Base-by-base conservation (phyloP, 2,329 filamentous ascomycete species). In the Botrytis pseudocinerea region DNA sequence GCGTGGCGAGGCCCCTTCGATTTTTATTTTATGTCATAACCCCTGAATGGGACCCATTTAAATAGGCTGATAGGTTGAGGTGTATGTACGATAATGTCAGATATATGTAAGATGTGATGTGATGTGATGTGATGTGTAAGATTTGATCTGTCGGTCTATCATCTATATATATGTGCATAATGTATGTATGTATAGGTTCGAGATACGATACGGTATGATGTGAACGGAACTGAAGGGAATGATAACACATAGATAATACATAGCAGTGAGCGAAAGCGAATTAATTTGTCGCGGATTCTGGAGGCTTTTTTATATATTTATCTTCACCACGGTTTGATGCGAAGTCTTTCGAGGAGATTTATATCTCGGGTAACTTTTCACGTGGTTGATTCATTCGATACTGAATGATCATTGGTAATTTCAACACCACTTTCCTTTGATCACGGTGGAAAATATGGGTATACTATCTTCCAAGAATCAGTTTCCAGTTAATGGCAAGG, bases 401-500 rank as follows among this genome's bases (percentile, higher is more conserved):
- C n/a, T n/a, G 25, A n/a, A n/a, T 3, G 5, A 12, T n/a, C 48
- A 16, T n/a, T 5, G 7, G 5, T 22, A n/a, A 54, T 54, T n/a
- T n/a, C 25, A 54, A 1, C 25, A n/a, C 25, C 14, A 1, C 25
- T 3, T 54, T n/a, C 25, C 3, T 54, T n/a, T 16, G 10, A 54
- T n/a, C 5, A 16, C 48, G 2, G 0, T 25, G 46, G 54, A 18
- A 46, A 44, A 61, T 0, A 70, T 70, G 54, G 68, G 54, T 20
- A 48, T 35, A 18, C 2, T 38, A 35, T 70, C 54, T 16, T 70
- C 54, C 14, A 46, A 61, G 38, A 70, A 70, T 35, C n/a, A 7
- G 6, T 70, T 70, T 16, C 35, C 48, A n/a, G 54, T 70, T 1
- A 12, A 62, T 8, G 68, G 54, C n/a, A 70, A 70, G 68, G 68